These are phyloP conservation scores for Cystoisospora suis DNA, from an alignment of 169 alveolate genomes.

Conservation along the genomic window DNA sequence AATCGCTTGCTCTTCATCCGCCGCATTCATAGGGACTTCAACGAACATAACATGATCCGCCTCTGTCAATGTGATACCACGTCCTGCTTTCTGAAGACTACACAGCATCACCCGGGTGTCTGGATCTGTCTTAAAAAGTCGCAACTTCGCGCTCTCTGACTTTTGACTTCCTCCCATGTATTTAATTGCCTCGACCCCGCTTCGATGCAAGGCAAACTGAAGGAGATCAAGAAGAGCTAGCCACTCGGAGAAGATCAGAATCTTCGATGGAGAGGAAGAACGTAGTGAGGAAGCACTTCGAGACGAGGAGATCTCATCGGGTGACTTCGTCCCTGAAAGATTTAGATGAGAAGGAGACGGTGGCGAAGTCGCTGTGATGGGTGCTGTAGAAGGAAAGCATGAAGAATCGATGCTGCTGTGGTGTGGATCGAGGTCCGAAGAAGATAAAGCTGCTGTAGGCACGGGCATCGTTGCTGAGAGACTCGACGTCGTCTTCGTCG, in stretches of 20 bases:
- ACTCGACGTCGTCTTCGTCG: too few species aligned
- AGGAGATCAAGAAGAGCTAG: constrained; percentile 55
- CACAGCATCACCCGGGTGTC: constrained; percentile 50
- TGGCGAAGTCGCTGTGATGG: background rate
- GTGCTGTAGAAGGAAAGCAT: background rate
- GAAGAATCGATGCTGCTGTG: too few species aligned
- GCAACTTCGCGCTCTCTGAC: background rate
- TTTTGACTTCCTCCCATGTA: constrained; percentile 46
- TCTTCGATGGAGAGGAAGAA: constrained; percentile 47
- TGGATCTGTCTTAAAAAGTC: constrained; percentile 7
- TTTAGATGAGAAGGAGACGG: background rate
- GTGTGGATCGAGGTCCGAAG: too few species aligned
- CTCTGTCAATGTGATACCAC: constrained; percentile 73
- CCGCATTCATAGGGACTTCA: constrained; percentile 63
- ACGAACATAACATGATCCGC: constrained; percentile 73
- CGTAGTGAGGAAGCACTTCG: too few species aligned
- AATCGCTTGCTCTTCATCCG: constrained; percentile 75
- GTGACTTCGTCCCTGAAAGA: background rate
- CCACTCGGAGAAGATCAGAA: constrained; percentile 64
- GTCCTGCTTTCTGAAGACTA: constrained; percentile 63
- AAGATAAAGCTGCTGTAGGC: background rate
- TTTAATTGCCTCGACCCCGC: constrained; percentile 24
- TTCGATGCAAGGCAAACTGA: constrained; percentile 34
- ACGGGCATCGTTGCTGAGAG: background rate
- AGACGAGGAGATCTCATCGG: too few species aligned